Evolutionary conservation across 805 yeast species (phyloP).

Genomic region (Candida golubevii): DNA sequence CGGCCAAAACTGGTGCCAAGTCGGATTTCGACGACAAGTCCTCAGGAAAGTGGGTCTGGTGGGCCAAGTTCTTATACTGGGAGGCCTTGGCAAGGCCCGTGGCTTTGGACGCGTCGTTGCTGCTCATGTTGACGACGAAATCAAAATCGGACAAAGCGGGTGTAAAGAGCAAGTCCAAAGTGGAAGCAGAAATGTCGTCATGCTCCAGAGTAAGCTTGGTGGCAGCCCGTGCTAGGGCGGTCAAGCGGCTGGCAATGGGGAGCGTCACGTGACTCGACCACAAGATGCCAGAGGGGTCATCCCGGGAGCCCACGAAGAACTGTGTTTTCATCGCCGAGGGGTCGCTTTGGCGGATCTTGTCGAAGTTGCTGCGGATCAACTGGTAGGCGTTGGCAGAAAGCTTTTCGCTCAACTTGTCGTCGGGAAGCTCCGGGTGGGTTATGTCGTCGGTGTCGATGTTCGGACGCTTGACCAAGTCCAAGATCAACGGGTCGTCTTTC

Average conservation of each 20-base stretch:
- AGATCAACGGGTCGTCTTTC: conserved; percentile 79
- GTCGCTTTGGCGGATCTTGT: conserved; percentile 66
- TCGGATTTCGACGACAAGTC: conserved; percentile 51
- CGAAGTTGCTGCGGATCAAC: conserved; percentile 58
- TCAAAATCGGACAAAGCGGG: conserved; percentile 86
- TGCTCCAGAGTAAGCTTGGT: conserved; percentile 46
- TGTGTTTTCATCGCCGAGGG: conserved; percentile 79
- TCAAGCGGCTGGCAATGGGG: conserved; percentile 82
- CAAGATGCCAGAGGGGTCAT: conserved; percentile 79
- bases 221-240: conserved; percentile 81
- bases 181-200: conserved; percentile 40
- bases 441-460: conserved; percentile 25
- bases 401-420: conserved; percentile 52
- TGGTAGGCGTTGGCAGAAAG: conserved; percentile 61
- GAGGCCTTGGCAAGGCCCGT: conserved; percentile 55
- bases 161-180: conserved; percentile 59
- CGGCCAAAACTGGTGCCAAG: conserved; percentile 54
- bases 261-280: conserved; percentile 66
- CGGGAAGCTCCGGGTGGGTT: conserved; percentile 17
- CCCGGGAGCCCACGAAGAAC: conserved; percentile 75
- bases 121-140: conserved; percentile 60
- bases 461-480: conserved; percentile 60
- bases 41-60: conserved; percentile 41
- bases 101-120: conserved; percentile 38
- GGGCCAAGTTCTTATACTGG: conserved; percentile 59